Evolutionary conservation across 2,329 filamentous ascomycete species (phyloP), one percentile per base, ranked within the genome.

Genomic region (Fusarium haematococcum): DNA sequence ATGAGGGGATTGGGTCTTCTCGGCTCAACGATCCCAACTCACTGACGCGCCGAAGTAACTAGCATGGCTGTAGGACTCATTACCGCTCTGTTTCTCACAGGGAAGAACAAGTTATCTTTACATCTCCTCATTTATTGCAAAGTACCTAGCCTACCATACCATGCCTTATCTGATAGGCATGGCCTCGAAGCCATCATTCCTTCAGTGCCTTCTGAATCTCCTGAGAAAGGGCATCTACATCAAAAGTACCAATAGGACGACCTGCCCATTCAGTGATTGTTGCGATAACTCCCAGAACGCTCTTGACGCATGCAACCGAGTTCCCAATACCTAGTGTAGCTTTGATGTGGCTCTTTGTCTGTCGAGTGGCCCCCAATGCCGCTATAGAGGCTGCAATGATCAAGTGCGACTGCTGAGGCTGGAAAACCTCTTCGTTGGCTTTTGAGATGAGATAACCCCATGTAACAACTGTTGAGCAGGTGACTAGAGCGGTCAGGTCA

Each of bases 1-100:
- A 97, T 97, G 95, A 41, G 95, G 95, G 94, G 96, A 80, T 86
- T 97, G 8, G 95, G 95, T 18, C 88, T 97, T 1, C 87, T 97
- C 3, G 95, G 95, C 63, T 92, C 95, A 59, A 95, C 91, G 16
- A 95, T 97, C n/a, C n/a, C 39, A 43, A 43, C n/a, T 43, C n/a
- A 43, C 6, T 4, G 39, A 71, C 86, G 95, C 82, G 94, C 95
- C 3, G 95, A 95, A 64, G 93, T 94, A 20, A 95, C 93, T 75
- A 95, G 92, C 63, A 94, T 98, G 48, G 94, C 95, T 9, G 93
- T 92, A n/a, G 95, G 94, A 16, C 86, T 97, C 70, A 97, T 97
- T 82, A 97, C 94, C 10, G 11, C 11, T 14, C 6, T 7, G 10
- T 43, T 14, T 7, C n/a, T 43, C 41, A 43, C 41, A 23, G n/a